phyloP scores from a whole-genome alignment of 164 flowering plant genomes.

The Kalanchoe fedtschenkoi region DNA sequence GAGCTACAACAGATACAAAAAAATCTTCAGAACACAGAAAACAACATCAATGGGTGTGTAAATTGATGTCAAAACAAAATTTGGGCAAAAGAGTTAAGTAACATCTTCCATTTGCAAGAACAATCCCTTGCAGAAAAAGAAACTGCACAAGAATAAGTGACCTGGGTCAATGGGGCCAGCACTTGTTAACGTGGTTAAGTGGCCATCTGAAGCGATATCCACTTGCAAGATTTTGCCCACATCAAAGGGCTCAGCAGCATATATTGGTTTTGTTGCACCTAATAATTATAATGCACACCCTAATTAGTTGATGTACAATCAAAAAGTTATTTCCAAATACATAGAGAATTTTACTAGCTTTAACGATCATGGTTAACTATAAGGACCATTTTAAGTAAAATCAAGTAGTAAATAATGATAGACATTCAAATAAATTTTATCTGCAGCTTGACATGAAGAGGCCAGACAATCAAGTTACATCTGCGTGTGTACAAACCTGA shows the following conservation, averaged over 20 bases:
- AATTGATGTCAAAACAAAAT: not conserved
- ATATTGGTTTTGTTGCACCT: slow-evolving; percentile 86
- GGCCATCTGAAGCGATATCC: slow-evolving; percentile 50
- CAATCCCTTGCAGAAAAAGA: not conserved
- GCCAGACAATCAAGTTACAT: not conserved
- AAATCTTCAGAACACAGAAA: not conserved
- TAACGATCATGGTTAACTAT: too few species aligned
- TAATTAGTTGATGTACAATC: not conserved
- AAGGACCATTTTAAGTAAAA: not conserved
- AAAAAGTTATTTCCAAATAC: not conserved
- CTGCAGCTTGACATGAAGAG: not conserved
- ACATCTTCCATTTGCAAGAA: not conserved
- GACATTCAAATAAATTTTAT: not conserved
- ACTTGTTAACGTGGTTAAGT: slow-evolving; percentile 38
- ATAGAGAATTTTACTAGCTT: not conserved
- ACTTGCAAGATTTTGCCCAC: slow-evolving; percentile 76
- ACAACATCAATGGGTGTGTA: not conserved
- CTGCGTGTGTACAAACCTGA: slow-evolving; percentile 49
- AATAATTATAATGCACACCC: slow-evolving; percentile 8
- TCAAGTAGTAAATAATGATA: not conserved
- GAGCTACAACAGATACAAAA: slow-evolving; percentile 31
- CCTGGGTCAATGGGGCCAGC: slow-evolving; percentile 80
- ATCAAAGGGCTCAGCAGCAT: slow-evolving; percentile 97
- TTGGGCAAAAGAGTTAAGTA: not conserved
- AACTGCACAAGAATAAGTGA: slow-evolving; percentile 12